Conservation (phyloP, 2,329 filamentous ascomycete species). For the Aspergillus flavus region DNA sequence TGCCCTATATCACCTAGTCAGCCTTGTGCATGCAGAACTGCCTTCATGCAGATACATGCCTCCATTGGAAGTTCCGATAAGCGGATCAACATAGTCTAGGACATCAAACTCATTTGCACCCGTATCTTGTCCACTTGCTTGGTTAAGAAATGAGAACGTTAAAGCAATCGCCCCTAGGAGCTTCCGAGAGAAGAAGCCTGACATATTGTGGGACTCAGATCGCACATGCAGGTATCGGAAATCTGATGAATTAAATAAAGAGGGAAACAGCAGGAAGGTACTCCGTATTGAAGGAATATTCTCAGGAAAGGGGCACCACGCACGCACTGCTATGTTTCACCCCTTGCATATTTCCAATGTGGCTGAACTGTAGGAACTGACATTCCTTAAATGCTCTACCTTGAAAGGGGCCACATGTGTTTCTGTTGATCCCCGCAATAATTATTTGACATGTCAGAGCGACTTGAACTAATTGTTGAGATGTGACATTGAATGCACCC, state of each 20-base stretch:
- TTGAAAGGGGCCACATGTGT: not conserved
- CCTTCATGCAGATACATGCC: constrained; percentile 23
- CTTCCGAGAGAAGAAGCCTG: too few species aligned
- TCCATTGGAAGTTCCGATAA: constrained; percentile 59
- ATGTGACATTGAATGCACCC: not conserved
- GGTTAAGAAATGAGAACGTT: not conserved
- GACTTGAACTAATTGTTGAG: not conserved
- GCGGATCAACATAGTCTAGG: constrained; percentile 51
- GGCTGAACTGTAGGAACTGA: not conserved
- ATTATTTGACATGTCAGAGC: not conserved
- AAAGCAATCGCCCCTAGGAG: not conserved
- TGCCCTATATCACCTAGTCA: constrained; percentile 44
- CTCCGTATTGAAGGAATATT: not conserved
- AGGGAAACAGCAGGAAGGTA: not conserved
- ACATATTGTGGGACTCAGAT: not conserved
- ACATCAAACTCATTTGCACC: constrained; percentile 30
- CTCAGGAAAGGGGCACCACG: not conserved
- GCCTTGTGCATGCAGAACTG: not conserved
- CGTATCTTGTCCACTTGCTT: not conserved
- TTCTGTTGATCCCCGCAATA: not conserved
- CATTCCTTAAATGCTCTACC: not conserved
- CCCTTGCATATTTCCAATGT: not conserved
- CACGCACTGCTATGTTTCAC: not conserved
- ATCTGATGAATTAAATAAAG: too few species aligned
- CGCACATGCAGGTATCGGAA: not conserved